Conservation (phyloP, 768 basidiomycete species). For the Psilocybe subaeruginosa region DNA sequence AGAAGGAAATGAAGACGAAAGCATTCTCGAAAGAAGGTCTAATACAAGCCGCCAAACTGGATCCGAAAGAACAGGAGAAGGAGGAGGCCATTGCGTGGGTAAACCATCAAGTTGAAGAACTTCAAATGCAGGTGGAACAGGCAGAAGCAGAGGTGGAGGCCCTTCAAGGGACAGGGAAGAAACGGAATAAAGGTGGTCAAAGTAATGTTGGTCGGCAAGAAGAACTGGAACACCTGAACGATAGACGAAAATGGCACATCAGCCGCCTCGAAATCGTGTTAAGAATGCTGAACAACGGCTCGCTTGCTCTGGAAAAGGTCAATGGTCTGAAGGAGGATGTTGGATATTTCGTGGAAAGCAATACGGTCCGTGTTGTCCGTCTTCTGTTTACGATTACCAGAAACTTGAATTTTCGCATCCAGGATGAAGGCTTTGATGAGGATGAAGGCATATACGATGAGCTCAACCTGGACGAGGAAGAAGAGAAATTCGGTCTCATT, state of each 20-base stretch:
- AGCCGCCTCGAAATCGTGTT: conserved; percentile 90
- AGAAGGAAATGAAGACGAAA: conserved; percentile 99
- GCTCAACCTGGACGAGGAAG: conserved; percentile 95
- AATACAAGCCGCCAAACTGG: conserved; percentile 90
- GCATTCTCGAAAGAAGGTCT: conserved; percentile 99
- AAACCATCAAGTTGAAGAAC: conserved; percentile 85
- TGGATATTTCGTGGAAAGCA: conserved; percentile 93
- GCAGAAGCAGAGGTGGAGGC: conserved; percentile 95
- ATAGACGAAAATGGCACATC: conserved; percentile 95
- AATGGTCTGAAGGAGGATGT: conserved; percentile 90
- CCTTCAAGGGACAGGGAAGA: conserved; percentile 81
- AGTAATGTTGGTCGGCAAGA: conserved; percentile 73
- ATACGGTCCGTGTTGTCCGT: conserved; percentile 64
- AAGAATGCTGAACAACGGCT: conserved; percentile 92
- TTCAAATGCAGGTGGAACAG: conserved; percentile 90
- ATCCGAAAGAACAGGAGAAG: conserved; percentile 97
- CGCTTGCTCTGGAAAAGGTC: conserved; percentile 81
- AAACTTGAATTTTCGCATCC: conserved; percentile 5
- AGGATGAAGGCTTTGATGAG: conserved; percentile 98
- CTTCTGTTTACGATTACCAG: background rate
- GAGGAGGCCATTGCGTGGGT: conserved; percentile 88
- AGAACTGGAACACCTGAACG: conserved; percentile 87
- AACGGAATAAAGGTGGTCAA: conserved; percentile 74
- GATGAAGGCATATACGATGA: conserved; percentile 98
- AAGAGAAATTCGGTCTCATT: conserved; percentile 86